Evolutionary conservation across 345 rosid species (phyloP), one percentile per base, ranked within the genome.

Genomic region (Noccaea caerulescens): DNA sequence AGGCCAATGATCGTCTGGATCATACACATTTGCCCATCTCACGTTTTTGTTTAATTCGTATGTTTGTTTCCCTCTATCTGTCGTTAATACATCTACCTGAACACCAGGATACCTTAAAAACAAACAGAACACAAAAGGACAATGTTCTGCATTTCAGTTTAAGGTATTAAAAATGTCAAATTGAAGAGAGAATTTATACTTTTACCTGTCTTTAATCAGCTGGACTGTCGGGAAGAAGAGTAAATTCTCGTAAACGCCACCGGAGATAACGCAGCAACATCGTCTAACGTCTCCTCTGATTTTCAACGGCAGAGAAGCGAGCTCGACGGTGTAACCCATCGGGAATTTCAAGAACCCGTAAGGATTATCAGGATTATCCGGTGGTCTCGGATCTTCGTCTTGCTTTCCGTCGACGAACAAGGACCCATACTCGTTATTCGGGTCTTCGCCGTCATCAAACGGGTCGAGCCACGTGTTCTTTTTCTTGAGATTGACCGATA

Each of bases 321-420:
- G 63, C 81, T 93, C 98, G 36, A 88, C 94, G 5, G 47, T 78
- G 68, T 63, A 93, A 23, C 96, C 97, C 85, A 56, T 84, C 0
- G 96, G 97, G 68, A 93, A 91, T 77, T 93, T 93, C 75, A 91
- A 84, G 86, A 91, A 93, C 2, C 96, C 98, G 43, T 91, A 91
- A 20, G 94, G 94, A 56, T 83, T 93, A 51, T 83, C 77, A 6
- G 94, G 96, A 80, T 85, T 80, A 55, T 87, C 96, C 41, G 92
- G 94, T 6, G 80, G 96, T 41, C 93, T 68, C 1, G 91, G 86
- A 64, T 91, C 97, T 69, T 93, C 98, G 0, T 93, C 98, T 76
- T 93, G 97, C 79, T 91, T 93, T 0, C 97, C 96, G 67, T 91
- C 96, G 2, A 77, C 76, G 51, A 80, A 91, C 80, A 93, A 44